phyloP scores from a whole-genome alignment of 2,329 filamentous ascomycete species.

The Sporothrix pallida region DNA sequence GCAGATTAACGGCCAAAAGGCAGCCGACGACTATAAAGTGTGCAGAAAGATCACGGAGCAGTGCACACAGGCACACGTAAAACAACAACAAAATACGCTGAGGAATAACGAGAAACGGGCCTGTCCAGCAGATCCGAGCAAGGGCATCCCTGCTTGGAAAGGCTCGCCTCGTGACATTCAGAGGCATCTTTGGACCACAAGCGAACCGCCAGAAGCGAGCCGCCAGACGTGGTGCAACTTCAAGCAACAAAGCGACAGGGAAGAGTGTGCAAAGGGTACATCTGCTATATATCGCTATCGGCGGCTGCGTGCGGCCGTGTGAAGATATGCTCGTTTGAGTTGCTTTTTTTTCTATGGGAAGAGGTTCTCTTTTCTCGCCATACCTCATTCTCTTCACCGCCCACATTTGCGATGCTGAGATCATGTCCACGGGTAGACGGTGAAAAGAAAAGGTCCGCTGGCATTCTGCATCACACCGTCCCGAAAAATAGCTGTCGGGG shows the following conservation, averaged over 20 bases:
- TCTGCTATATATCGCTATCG: neutral
- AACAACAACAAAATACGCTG: neutral
- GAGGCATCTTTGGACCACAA: conserved; percentile 2
- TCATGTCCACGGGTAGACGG: no score
- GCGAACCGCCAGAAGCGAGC: conserved; percentile 27
- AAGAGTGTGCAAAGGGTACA: neutral
- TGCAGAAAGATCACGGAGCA: neutral
- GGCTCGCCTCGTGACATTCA: conserved; percentile 5
- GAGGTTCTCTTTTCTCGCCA: neutral
- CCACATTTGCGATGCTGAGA: neutral
- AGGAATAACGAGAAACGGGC: neutral
- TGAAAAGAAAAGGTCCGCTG: neutral
- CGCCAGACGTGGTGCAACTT: conserved; percentile 19
- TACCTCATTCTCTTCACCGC: neutral
- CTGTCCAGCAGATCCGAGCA: neutral
- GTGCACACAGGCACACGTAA: neutral
- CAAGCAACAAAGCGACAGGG: neutral
- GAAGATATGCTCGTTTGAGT: neutral
- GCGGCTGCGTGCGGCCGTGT: conserved; percentile 2
- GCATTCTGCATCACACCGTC: neutral
- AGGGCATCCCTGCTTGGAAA: conserved; percentile 23
- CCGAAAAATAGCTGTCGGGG: neutral
- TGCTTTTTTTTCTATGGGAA: no score
- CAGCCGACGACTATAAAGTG: conserved; percentile 18
- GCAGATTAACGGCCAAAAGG: conserved; percentile 33